Evolutionary conservation across 257 asterid species (phyloP).

Genomic region (Gentiana macrophylla): DNA sequence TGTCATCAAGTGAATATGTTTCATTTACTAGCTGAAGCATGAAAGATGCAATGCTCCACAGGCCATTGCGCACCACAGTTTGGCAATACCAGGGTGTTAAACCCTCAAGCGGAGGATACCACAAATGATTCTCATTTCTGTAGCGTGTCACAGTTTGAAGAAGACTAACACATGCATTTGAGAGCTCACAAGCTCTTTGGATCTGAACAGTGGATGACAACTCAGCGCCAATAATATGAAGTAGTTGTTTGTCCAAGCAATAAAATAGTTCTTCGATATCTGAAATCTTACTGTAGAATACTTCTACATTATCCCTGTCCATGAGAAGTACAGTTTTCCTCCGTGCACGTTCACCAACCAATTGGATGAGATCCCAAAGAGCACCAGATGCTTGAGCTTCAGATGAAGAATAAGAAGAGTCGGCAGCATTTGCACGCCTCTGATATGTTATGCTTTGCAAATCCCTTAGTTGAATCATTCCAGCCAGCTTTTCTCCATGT

Average conservation of each 20-base stretch:
- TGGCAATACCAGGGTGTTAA: slow-evolving; percentile 85
- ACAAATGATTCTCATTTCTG: slow-evolving; percentile 61
- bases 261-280: slow-evolving; percentile 75
- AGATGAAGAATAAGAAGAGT: slow-evolving; percentile 42
- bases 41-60: slow-evolving; percentile 69
- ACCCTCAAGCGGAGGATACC: slow-evolving; percentile 89
- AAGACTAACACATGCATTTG: slow-evolving; percentile 67
- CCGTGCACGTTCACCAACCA: slow-evolving; percentile 90
- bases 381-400: slow-evolving; percentile 60
- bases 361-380: slow-evolving; percentile 93
- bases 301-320: slow-evolving; percentile 98
- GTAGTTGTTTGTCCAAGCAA: slow-evolving; percentile 73
- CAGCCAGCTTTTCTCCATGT: slow-evolving; percentile 91
- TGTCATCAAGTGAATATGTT: slow-evolving; percentile 41
- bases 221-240: slow-evolving; percentile 38
- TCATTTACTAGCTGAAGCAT: slow-evolving; percentile 68
- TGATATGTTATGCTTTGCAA: slow-evolving; percentile 58
- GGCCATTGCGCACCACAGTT: slow-evolving; percentile 56
- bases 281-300: slow-evolving; percentile 87
- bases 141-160: slow-evolving; percentile 56
- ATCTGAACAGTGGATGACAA: slow-evolving; percentile 48
- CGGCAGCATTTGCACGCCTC: slow-evolving; percentile 38
- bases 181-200: slow-evolving; percentile 76
- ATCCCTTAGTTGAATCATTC: slow-evolving; percentile 76
- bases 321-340: slow-evolving; percentile 81